Conservation (phyloP, 164 flowering plant genomes). For the Litsea cubeba region DNA sequence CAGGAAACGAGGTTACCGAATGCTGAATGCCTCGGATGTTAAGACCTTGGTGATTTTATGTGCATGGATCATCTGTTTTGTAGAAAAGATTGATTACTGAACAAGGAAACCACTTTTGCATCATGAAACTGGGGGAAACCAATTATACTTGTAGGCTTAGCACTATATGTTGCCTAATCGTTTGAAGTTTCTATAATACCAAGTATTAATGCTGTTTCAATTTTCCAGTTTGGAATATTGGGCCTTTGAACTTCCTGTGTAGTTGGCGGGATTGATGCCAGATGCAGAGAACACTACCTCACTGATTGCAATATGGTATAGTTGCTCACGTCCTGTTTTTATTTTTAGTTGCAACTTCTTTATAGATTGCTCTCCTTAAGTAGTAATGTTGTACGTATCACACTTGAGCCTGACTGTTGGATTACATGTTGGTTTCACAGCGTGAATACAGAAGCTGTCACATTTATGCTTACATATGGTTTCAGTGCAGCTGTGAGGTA, state of each 20-base stretch:
- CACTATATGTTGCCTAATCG: not conserved
- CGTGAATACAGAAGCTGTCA: slow-evolving; percentile 74
- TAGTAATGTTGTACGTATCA: not conserved
- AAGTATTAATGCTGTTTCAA: slow-evolving; percentile 18
- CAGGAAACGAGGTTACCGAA: too few relatives aligned
- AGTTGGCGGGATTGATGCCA: slow-evolving; percentile 80
- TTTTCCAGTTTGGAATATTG: slow-evolving; percentile 76
- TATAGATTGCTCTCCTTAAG: not conserved
- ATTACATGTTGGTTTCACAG: slow-evolving; percentile 28
- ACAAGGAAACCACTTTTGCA: too few relatives aligned
- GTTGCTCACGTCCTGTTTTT: not conserved
- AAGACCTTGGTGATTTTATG: too few relatives aligned
- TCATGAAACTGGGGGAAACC: too few relatives aligned
- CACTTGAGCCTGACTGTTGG: not conserved
- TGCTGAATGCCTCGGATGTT: too few relatives aligned
- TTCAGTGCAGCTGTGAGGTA: slow-evolving; percentile 93
- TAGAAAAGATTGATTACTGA: too few relatives aligned
- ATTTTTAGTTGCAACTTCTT: not conserved
- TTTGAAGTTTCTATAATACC: not conserved
- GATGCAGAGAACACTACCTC: slow-evolving; percentile 65
- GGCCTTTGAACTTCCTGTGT: slow-evolving; percentile 87
- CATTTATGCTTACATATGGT: slow-evolving; percentile 73
- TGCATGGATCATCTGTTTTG: too few relatives aligned
- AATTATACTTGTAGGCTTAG: too few relatives aligned
- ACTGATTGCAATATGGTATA: slow-evolving; percentile 81